A percentile compares a stretch with the other conserved stretches of the same genome.
These are phyloP conservation scores for Cadophora gregata DNA, from an alignment of 2,329 filamentous ascomycete species.

Conservation along the genomic window DNA sequence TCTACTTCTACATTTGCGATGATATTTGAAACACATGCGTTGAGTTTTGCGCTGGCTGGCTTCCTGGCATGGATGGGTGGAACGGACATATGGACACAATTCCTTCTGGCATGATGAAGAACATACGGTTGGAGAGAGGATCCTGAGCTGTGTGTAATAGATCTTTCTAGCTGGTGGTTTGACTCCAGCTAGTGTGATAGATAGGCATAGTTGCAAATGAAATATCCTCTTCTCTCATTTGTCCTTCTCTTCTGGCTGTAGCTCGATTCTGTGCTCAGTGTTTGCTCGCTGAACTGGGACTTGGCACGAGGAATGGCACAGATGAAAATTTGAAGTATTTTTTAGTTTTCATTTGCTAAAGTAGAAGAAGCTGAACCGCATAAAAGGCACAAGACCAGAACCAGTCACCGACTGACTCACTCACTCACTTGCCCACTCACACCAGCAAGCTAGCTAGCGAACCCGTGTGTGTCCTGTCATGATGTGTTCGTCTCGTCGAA, in stretches of 20 bases:
- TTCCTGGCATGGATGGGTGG: constrained; percentile 6
- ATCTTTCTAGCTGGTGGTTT: not conserved
- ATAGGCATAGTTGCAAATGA: not conserved
- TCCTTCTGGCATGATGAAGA: not conserved
- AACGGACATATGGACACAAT: constrained; percentile 4
- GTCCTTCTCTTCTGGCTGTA: not conserved
- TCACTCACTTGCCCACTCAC: not conserved
- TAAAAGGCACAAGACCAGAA: not conserved
- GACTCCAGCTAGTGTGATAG: not conserved
- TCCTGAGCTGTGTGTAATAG: not conserved
- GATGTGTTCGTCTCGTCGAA: constrained; percentile 6
- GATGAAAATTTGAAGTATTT: not conserved
- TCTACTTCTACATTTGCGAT: not conserved
- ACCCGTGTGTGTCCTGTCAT: constrained; percentile 6
- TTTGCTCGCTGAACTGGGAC: too few relatives aligned
- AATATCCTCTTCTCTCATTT: not conserved
- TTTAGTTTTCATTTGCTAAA: not conserved
- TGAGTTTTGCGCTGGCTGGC: constrained; percentile 13
- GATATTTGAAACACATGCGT: constrained; percentile 2
- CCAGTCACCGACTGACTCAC: too few relatives aligned
- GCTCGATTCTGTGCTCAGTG: too few relatives aligned
- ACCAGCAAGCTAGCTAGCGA: constrained; percentile 5
- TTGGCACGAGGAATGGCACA: not conserved
- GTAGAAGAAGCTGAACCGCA: not conserved
- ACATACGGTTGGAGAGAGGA: constrained; percentile 1